Evolutionary conservation across 805 yeast genomes (phyloP).

Genomic region (Yamadazyma paraphyllophila): DNA sequence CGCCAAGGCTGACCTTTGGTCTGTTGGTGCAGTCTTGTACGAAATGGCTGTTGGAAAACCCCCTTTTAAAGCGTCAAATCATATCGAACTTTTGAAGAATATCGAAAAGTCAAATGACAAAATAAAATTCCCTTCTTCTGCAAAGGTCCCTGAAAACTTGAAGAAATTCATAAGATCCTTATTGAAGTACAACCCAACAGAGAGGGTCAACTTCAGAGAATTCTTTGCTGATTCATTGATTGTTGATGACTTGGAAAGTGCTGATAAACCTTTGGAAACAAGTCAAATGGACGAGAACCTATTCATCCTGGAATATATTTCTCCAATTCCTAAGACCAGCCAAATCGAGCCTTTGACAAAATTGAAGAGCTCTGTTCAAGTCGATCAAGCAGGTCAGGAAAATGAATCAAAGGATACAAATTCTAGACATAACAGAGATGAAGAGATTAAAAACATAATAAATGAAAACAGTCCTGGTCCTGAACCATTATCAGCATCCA

Average conservation of each 20-base stretch:
- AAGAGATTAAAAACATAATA: conserved; percentile 45
- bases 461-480: conserved; percentile 45
- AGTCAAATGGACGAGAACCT: conserved; percentile 72
- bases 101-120: conserved; percentile 80
- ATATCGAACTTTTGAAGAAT: conserved; percentile 80
- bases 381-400: background rate
- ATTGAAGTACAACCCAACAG: conserved; percentile 80
- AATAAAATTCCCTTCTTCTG: conserved; percentile 71
- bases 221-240: conserved; percentile 77
- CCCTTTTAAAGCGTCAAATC: conserved; percentile 92
- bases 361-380: background rate
- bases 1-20: conserved; percentile 97
- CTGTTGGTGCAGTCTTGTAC: conserved; percentile 93
- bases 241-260: conserved; percentile 48
- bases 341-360: conserved; percentile 9
- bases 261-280: conserved; percentile 60
- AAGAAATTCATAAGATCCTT: conserved; percentile 70
- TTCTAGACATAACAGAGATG: conserved; percentile 28
- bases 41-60: conserved; percentile 98
- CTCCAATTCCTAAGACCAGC: conserved; percentile 30
- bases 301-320: conserved; percentile 80
- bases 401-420: background rate
- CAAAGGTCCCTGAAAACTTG: conserved; percentile 63
- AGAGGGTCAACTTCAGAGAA: conserved; percentile 84
- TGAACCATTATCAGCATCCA: conserved; percentile 25